Base-by-base conservation (phyloP, 2,329 filamentous ascomycete species). In the Didymella glomerata region DNA sequence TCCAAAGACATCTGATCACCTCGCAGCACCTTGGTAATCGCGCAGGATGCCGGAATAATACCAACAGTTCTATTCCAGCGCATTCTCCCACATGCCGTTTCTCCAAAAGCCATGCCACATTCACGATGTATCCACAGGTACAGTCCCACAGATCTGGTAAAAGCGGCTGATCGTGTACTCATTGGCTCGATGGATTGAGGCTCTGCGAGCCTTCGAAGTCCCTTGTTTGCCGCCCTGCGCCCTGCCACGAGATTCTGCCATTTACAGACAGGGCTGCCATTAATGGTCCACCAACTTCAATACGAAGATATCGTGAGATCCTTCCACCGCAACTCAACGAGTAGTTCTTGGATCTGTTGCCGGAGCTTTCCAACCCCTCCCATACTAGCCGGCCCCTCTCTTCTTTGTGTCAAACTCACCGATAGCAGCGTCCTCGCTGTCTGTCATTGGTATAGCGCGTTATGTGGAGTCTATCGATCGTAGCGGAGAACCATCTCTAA, bases 161-260 rank as follows among this genome's bases (percentile, higher is more conserved):
- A 36, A 50, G 18, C 38, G 16, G 56, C 34, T 25, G 40, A 54
- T 54, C 56, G 28, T 47, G 25, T 4, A 25, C 10, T 36, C 40
- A 54, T 54, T 54, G 50, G 56, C 27, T 47, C 27, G 27, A 34
- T 18, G 14, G 28, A 36, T 28, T 54, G 56, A 59, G 50, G 56
- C 56, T 59, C 50, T 54, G 56, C 41, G 13, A 54, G 47, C 56
- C 50, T 32, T 54, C 24, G 3, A 54, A 46, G 24, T 20, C 48
- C 49, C 32, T 41, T 30, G 18, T 16, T 5, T 22, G 30, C 8
- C 40, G 38, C 32, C 11, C 3, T 27, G 30, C 3, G 45, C 45
- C 40, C 46, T 50, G 45, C 56, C 6, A 49, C 27, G 47, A 28
- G 27, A 50, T 27, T 2, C 25, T n/a, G 27, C 22, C 27, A 28